Evolutionary conservation across 2,329 filamentous ascomycete species (phyloP).

Genomic region (Cytospora schulzeri): DNA sequence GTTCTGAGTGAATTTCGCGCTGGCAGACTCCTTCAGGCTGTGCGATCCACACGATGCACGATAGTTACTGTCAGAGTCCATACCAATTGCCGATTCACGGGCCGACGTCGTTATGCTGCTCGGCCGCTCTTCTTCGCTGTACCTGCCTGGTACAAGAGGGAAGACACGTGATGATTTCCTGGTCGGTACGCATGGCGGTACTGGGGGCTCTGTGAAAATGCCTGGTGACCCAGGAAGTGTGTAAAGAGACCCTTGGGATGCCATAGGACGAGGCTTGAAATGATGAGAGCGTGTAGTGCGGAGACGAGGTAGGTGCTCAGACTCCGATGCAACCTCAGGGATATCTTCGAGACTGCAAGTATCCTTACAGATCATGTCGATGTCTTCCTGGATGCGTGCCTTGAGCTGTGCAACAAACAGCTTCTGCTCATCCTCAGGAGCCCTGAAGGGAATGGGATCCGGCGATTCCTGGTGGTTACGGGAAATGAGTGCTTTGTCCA

Average conservation of each 20-base stretch:
- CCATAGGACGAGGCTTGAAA: conserved; percentile 13
- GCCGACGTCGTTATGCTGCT: neutral
- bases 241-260: neutral
- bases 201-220: conserved; percentile 1
- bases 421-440: conserved; percentile 31
- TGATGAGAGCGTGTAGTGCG: conserved; percentile 11
- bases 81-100: conserved; percentile 1
- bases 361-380: conserved; percentile 53
- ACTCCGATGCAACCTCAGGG: conserved; percentile 32
- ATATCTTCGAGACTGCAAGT: conserved; percentile 49
- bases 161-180: conserved; percentile 28
- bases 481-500: conserved; percentile 52
- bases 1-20: neutral
- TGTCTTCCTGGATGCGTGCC: conserved; percentile 49
- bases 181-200: neutral
- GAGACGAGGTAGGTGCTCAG: conserved; percentile 13
- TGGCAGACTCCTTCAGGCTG: conserved; percentile 3
- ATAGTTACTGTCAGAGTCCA: neutral
- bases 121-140: neutral
- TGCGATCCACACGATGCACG: neutral
- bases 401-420: conserved; percentile 44
- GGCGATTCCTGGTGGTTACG: conserved; percentile 38
- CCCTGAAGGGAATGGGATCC: neutral
- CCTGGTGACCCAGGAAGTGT: conserved; percentile 12
- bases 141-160: conserved; percentile 31